Evolutionary conservation across 345 rosid genomes (phyloP).

Genomic region (Boechera stricta): DNA sequence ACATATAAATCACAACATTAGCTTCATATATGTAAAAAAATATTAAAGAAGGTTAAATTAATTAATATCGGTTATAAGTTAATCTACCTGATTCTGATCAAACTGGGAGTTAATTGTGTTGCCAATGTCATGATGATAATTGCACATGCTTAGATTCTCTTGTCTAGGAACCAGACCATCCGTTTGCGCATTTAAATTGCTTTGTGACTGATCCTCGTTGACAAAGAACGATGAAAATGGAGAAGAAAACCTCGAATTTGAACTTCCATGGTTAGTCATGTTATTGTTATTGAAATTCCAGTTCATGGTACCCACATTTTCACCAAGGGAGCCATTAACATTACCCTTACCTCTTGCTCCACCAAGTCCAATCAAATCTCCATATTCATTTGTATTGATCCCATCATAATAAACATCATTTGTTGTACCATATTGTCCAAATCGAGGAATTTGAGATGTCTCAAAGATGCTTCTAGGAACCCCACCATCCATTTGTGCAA

Average conservation of each 20-base stretch:
- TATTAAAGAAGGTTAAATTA: neutral
- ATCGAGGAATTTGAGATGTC: slow-evolving; percentile 17
- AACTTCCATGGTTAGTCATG: slow-evolving; percentile 16
- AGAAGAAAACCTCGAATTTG: neutral
- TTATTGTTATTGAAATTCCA: slow-evolving; percentile 1
- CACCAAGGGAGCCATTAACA: slow-evolving; percentile 7
- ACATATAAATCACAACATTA: neutral
- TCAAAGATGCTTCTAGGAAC: neutral
- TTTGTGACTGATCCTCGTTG: neutral
- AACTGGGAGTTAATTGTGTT: neutral
- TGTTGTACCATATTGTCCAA: slow-evolving; percentile 18
- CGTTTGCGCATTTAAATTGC: neutral
- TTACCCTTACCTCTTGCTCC: neutral
- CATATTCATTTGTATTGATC: neutral
- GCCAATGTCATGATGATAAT: slow-evolving; percentile 5
- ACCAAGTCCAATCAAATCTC: neutral
- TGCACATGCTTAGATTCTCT: neutral
- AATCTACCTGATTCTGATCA: slow-evolving; percentile 29
- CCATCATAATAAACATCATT: neutral
- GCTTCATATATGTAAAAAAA: neutral
- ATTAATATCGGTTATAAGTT: neutral
- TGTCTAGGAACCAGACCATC: neutral
- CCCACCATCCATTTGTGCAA: neutral
- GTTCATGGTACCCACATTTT: slow-evolving; percentile 10
- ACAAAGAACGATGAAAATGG: neutral